These are phyloP conservation scores for Eimeria necatrix DNA, from an alignment of 169 alveolate species.

Conservation along the genomic window DNA sequence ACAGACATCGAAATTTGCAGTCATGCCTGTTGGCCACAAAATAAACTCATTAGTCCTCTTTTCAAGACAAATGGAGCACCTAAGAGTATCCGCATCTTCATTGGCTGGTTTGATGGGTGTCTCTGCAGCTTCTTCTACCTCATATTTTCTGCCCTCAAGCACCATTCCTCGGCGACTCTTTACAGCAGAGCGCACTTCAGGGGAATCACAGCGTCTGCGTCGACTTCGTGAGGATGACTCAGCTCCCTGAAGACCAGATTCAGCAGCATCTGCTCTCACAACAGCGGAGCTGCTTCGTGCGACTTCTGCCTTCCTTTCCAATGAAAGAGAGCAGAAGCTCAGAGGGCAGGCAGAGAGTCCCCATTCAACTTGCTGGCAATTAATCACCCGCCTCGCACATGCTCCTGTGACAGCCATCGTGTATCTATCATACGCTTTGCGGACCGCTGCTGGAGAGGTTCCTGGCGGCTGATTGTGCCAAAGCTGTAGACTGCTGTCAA, in stretches of 20 bases:
- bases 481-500: slow-evolving; percentile 17
- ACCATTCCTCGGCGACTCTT: background rate
- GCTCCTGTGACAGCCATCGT: slow-evolving; percentile 51
- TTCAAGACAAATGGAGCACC: background rate
- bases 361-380: slow-evolving; percentile 34
- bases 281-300: background rate
- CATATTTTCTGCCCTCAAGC: background rate
- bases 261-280: too few species aligned
- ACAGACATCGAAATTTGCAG: slow-evolving; percentile 49
- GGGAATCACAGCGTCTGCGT: background rate
- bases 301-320: background rate
- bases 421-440: slow-evolving; percentile 53
- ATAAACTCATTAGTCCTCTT: background rate
- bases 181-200: background rate
- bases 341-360: background rate
- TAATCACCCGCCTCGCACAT: slow-evolving; percentile 24
- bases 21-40: slow-evolving; percentile 19
- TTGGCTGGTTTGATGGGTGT: background rate
- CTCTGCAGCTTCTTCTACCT: background rate
- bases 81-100: background rate
- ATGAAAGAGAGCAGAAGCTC: background rate
- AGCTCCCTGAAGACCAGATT: too few species aligned
- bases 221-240: background rate
- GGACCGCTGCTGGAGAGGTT: background rate
- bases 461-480: background rate